Evolutionary conservation across 2,329 filamentous ascomycete genomes (phyloP), one percentile per base, ranked within the genome.

Genomic region (Ophiocordyceps robertsii): DNA sequence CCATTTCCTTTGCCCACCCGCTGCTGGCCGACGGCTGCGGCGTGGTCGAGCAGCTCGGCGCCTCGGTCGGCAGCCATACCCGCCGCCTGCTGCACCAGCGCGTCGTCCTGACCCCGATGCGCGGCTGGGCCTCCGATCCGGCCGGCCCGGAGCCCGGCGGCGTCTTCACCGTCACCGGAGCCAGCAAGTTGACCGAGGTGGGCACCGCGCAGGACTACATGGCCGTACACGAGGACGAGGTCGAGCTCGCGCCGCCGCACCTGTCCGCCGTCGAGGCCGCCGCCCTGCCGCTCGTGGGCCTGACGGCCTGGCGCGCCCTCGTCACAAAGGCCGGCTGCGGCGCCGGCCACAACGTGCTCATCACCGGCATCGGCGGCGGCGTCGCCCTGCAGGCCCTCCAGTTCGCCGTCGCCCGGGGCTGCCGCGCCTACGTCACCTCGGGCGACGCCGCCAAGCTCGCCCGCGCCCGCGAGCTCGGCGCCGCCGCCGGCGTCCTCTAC

Each of bases 311-410:
- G 87, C 71, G 92, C 37, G 90, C 89, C 0, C 66, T 93, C 37
- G 75, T 92, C 41, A 82, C 75, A 7, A 96, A 96, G 69, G 79
- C 73, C 39, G 75, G 72, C 6, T 77, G 80, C 49, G 73, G 74
- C 44, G 61, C 64, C 1, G 85, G 85, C 3, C 66, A 75, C 47
- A 94, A 93, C 56, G 70, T 96, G 4, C 67, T 96, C 29, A 65
- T 96, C 36, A 95, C 90, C 5, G 90, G 90, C 0, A 93, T 96
- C 60, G 90, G 90, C 1, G 90, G 90, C 31, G 90, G 90, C 37
- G 90, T 95, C 1, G 90, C 90, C 30, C 66, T 95, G 43, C 81
- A 85, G 67, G 82, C 75, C 6, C 66, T 95, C 51, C 72, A 86
- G 59, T 94, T 94, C 62, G 88, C 77, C 11, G 77, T 81, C 12